Base-by-base conservation (phyloP, 176 grass and related monocot species). In the Bromus sterilis region DNA sequence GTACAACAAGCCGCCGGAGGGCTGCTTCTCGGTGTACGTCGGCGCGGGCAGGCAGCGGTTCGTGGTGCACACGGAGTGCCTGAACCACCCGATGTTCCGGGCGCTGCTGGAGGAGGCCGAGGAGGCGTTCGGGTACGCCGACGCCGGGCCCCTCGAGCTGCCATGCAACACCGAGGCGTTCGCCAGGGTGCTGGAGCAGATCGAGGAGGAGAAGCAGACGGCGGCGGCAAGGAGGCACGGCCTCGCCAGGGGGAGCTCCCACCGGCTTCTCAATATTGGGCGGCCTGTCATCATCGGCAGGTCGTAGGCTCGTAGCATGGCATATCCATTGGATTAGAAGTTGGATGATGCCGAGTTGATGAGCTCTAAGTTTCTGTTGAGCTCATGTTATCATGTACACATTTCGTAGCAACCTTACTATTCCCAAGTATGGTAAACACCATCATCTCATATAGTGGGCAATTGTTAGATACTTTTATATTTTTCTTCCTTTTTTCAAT, bases 61-160 rank as follows among this genome's bases (percentile, higher is more conserved):
- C 51, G 66, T 93, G 48, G 76, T 93, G 25, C 77, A 66, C 14
- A 89, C 77, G 0, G 84, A 89, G 84, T 85, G 84, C 77, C 36
- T 93, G 32, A 84, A 81, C 59, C 87, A 89, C 81, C 87, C 78
- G 24, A 81, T 89, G 71, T 93, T 93, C 84, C 68, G 40, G 64
- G 46, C 49, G 33, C 60, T 93, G 78, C 78, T 93, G 64, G 91
- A 93, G 63, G 84, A 93, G 65, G 87, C 87, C 20, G 87, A 89
- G 87, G 74, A 71, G 81, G 87, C 7, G 67, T 83, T 82, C 78
- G 56, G 83, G 41, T 86, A 80, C 46, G 36, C 81, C 1, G 55
- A 39, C 11, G 77, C 64, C 11, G 84, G 91, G 0, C 87, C 91
- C 7, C 64, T 93, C 16, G 73, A 85, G 87, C 85, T 93, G 30